phyloP scores from a whole-genome alignment of 2,329 filamentous ascomycete genomes.

The Lecanicillium sp. region DNA sequence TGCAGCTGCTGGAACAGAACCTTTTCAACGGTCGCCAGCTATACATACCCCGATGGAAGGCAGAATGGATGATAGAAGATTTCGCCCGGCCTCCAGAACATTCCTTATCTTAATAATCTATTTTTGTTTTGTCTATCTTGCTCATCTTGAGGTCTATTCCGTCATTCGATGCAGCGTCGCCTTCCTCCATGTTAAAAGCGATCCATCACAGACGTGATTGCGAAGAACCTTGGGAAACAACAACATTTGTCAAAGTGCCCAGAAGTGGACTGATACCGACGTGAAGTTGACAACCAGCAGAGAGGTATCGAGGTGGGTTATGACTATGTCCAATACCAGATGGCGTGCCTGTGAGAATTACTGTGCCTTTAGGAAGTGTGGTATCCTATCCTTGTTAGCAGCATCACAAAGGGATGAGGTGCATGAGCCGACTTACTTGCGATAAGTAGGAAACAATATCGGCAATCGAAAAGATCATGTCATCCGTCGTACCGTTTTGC shows the following conservation, averaged over 20 bases:
- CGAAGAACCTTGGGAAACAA: not conserved
- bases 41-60: too few relatives aligned
- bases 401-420: conserved; percentile 37
- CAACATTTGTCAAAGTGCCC: not conserved
- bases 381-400: conserved; percentile 53
- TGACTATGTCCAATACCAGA: conserved; percentile 28
- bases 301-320: not conserved
- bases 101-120: too few relatives aligned
- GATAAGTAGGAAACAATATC: conserved; percentile 17
- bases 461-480: conserved; percentile 1
- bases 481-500: conserved; percentile 25
- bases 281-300: not conserved
- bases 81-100: too few relatives aligned
- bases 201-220: not conserved
- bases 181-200: too few relatives aligned
- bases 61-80: too few relatives aligned
- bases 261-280: not conserved
- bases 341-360: conserved; percentile 56
- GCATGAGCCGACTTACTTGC: not conserved
- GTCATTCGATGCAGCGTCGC: too few relatives aligned
- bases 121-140: too few relatives aligned
- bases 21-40: too few relatives aligned
- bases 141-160: too few relatives aligned
- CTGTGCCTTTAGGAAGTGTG: conserved; percentile 50
- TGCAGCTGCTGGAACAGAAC: too few relatives aligned